Base-by-base conservation (phyloP, 2,329 filamentous ascomycete species). In the Arthroderma uncinatum region DNA sequence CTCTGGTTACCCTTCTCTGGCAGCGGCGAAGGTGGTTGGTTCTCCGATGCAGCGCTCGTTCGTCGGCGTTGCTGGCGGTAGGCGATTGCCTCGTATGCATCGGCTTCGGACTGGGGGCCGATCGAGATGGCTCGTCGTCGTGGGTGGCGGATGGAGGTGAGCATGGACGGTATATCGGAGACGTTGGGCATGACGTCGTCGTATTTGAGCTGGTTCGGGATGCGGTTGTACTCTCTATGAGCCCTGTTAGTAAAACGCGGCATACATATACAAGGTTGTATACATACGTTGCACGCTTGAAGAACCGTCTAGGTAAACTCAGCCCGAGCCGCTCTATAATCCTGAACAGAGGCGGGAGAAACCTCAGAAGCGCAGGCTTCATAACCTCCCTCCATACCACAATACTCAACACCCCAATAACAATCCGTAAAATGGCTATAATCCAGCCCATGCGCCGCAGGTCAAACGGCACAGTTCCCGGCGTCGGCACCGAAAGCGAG, bases 81-180 rank as follows among this genome's bases (percentile, higher is more conserved):
- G 4, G 92, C 93, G 53, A 98, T 78, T 19, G 90, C 89, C 74
- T 98, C 93, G 73, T 96, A 95, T 23, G 90, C 93, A 73, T 98
- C 93, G 1, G 93, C 93, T 60, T 91, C 91, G 48, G 91, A 96
- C 73, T 97, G 93, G 1, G 93, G 93, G 0, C 93, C 93, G 55
- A 97, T 82, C 4, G 90, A 95, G 34, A 97, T 83, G 33, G 90
- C 86, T 54, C 93, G 82, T 60, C 89, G 79, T 12, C 80, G 81
- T 0, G 89, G 87, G 63, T 92, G 84, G 23, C 89, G 83, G 48
- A 97, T 87, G 42, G 84, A 89, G 59, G 84, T 86, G 23, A 96
- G 79, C 67, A 96, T 83, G 33, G 82, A 81, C 2, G 92, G 89
- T 21, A 97, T 82, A 60, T 96, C 89, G 23, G 86, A 88, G n/a